Conservation (phyloP, 495 filamentous ascomycete species). For the Parachaetomium inaequale region DNA sequence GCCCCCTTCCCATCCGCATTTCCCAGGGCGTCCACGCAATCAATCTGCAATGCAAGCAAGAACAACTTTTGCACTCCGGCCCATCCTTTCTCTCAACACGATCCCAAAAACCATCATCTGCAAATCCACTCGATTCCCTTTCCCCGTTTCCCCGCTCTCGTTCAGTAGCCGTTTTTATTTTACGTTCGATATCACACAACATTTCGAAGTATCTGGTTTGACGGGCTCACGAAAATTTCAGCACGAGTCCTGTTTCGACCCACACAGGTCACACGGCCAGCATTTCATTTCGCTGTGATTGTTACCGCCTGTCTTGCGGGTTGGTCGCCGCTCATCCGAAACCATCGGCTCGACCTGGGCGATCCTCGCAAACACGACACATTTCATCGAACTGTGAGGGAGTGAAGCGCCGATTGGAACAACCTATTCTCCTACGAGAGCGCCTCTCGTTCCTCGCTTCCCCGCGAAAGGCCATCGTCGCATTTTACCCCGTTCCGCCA, state of each 20-base stretch:
- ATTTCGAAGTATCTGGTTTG: neutral
- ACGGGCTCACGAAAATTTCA: neutral
- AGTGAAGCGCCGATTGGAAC: neutral
- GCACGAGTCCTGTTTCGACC: neutral
- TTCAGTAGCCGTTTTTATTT: constrained; percentile 6
- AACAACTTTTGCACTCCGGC: constrained; percentile 4
- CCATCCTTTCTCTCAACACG: constrained; percentile 7
- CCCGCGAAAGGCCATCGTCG: neutral
- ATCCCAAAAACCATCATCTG: constrained; percentile 3
- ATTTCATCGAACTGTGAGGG: neutral
- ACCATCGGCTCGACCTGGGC: neutral
- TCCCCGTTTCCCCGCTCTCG: constrained; percentile 16
- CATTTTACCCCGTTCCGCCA: neutral
- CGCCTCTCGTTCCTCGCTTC: neutral
- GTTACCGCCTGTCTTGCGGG: neutral
- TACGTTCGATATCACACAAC: constrained; percentile 2
- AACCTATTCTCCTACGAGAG: neutral
- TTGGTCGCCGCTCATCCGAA: constrained; percentile 12
- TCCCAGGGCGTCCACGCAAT: neutral
- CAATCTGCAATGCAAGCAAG: constrained; percentile 6
- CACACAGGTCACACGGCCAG: constrained; percentile 16
- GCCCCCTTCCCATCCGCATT: constrained; percentile 1
- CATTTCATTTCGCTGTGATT: constrained; percentile 15
- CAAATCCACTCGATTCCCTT: constrained; percentile 24
- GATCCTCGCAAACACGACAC: neutral